Evolutionary conservation across 1,139 yeast species (phyloP), one percentile per base, ranked within the genome.

Genomic region (Suhomyces chickasaworum): DNA sequence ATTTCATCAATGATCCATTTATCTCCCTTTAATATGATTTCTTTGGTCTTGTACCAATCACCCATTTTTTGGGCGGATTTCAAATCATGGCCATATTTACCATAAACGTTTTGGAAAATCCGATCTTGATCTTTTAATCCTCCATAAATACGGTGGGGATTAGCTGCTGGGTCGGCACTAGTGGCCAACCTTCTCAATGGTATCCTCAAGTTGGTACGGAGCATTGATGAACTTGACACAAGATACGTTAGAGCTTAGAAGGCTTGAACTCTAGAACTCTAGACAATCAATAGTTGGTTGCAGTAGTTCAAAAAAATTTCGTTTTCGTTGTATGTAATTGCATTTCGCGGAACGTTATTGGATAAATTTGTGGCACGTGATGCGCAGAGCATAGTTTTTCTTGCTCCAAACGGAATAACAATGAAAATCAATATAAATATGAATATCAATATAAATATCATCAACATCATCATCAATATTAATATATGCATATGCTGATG

Each of bases 41-140:
- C 96, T 69, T 88, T 88, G 59, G 95, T 88, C 74, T 88, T 88
- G 71, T 87, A 75, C 95, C 96, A 88, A 66, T 88, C 96, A 42
- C 96, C 96, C 82, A 86, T 84, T 61, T 79, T 80, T 73, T 78
- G 77, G 38, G 95, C 86, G 8, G 85, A 74, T 66, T 85, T 84
- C 58, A 88, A 72, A 61, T 86, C 93, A 61, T 76, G 79, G 41
- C 95, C 91, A 65, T 84, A 85, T 50, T 77, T 81, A 41, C 83
- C 84, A 66, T 88, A 86, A 38, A 88, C 75, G 66, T 88, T 88
- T 69, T 88, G 95, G 68, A 88, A 88, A 56, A 88, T 87, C 59
- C 96, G 83, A 69, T 88, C 96, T 64, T 81, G 84, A 69, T 88
- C 96, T 58, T 78, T 77, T 54, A 88, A 77, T 10, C 90, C 91